Conservation (phyloP, 352 stramenopile genomes). For the Phytophthora tentaculata region DNA sequence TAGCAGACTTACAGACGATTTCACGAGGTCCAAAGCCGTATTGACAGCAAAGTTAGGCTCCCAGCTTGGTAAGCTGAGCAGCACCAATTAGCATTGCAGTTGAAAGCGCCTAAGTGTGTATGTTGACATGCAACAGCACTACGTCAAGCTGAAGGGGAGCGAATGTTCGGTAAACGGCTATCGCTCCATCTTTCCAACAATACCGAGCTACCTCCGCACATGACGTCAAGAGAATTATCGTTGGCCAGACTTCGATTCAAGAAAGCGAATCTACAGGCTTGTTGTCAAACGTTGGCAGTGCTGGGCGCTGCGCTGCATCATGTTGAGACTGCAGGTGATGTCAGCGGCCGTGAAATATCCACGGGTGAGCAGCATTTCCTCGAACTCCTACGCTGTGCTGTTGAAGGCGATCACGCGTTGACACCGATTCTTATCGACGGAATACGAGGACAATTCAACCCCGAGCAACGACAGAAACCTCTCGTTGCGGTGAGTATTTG, state of each 20-base stretch:
- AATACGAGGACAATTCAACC: conserved; percentile 44
- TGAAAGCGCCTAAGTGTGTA: not conserved
- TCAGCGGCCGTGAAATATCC: conserved; percentile 54
- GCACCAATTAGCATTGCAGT: not conserved
- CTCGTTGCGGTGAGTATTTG: conserved; percentile 47
- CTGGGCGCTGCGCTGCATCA: conserved; percentile 56
- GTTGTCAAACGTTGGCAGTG: conserved; percentile 66
- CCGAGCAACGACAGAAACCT: conserved; percentile 49
- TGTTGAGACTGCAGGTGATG: conserved; percentile 49
- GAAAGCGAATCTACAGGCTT: conserved; percentile 64
- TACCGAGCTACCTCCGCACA: conserved; percentile 56
- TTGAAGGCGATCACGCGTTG: conserved; percentile 70
- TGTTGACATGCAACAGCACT: conserved; percentile 40
- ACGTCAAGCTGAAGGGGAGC: conserved; percentile 64
- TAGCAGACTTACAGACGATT: conserved; percentile 51
- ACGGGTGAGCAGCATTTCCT: conserved; percentile 69
- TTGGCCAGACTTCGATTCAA: conserved; percentile 60
- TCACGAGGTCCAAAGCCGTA: conserved; percentile 44
- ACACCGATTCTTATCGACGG: conserved; percentile 64
- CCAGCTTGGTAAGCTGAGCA: conserved; percentile 35
- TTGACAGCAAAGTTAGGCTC: conserved; percentile 59
- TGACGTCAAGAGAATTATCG: conserved; percentile 60
- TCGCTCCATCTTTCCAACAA: conserved; percentile 62
- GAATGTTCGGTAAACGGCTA: conserved; percentile 65
- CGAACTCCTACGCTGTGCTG: conserved; percentile 69